A percentile compares a stretch with the other conserved stretches of the same genome.
These are phyloP conservation scores for Hypoxylon fuscum DNA, from an alignment of 495 filamentous ascomycete genomes.

Conservation along the genomic window DNA sequence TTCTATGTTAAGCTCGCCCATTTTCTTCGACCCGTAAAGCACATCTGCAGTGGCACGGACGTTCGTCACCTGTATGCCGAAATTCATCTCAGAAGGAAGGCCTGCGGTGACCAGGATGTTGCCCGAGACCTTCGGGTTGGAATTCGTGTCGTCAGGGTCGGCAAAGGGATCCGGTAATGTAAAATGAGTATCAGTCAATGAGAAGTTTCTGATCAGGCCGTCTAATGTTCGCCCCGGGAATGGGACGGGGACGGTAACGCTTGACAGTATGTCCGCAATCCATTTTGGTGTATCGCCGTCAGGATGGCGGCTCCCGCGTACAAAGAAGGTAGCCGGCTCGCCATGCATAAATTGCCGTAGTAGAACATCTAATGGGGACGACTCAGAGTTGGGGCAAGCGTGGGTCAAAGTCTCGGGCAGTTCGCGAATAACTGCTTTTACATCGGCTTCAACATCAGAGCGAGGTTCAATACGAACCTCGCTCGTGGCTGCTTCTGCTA, in stretches of 20 bases:
- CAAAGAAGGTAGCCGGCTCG: constrained; percentile 76
- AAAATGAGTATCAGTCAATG: constrained; percentile 83
- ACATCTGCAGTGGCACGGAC: constrained; percentile 82
- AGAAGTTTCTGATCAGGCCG: constrained; percentile 84
- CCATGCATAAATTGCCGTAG: constrained; percentile 84
- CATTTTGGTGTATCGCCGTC: constrained; percentile 74
- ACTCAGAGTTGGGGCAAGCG: constrained; percentile 74
- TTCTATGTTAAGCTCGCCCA: constrained; percentile 77
- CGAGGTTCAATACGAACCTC: constrained; percentile 71
- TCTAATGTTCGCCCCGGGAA: constrained; percentile 84
- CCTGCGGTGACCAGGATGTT: constrained; percentile 77
- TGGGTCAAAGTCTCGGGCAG: constrained; percentile 75
- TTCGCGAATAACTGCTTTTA: constrained; percentile 71
- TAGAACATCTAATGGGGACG: constrained; percentile 86
- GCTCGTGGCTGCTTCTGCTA: constrained; percentile 76
- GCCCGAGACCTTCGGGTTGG: constrained; percentile 81
- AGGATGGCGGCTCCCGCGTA: constrained; percentile 77
- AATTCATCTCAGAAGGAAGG: constrained; percentile 85
- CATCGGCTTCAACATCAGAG: constrained; percentile 69
- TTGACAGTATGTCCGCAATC: constrained; percentile 80
- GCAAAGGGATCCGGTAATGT: constrained; percentile 79
- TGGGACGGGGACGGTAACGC: constrained; percentile 82
- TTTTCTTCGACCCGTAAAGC: constrained; percentile 74
- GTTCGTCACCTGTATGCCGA: constrained; percentile 75
- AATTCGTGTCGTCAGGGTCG: constrained; percentile 75